phyloP scores from a whole-genome alignment of 2,329 filamentous ascomycete genomes.

The Fusarium albidum region DNA sequence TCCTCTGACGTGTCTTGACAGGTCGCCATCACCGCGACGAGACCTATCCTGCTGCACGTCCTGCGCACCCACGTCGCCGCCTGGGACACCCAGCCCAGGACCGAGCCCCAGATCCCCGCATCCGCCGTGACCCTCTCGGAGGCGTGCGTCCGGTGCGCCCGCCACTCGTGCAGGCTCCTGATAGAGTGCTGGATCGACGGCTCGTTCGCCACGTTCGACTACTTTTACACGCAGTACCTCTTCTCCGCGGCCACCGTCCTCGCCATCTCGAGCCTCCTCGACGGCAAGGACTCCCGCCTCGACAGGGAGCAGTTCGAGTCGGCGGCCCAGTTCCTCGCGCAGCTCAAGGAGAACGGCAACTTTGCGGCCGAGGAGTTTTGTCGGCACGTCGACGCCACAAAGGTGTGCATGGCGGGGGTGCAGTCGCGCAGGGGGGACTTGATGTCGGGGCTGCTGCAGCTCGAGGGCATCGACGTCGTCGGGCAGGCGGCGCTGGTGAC shows the following conservation, averaged over 20 bases:
- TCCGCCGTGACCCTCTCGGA: slow-evolving; percentile 50
- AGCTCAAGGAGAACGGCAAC: slow-evolving; percentile 51
- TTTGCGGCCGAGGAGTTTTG: slow-evolving; percentile 52
- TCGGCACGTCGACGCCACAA: slow-evolving; percentile 50
- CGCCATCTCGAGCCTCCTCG: slow-evolving; percentile 51
- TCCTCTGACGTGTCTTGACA: slow-evolving; percentile 14
- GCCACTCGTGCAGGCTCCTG: slow-evolving; percentile 52
- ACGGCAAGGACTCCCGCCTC: slow-evolving; percentile 40
- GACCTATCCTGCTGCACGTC: slow-evolving; percentile 46
- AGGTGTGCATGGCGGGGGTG: slow-evolving; percentile 36
- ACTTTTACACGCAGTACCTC: slow-evolving; percentile 56
- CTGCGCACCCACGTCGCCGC: slow-evolving; percentile 42
- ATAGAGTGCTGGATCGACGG: slow-evolving; percentile 57
- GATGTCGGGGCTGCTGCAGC: slow-evolving; percentile 19
- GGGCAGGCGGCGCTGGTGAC: slow-evolving; percentile 10
- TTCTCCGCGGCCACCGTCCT: slow-evolving; percentile 56
- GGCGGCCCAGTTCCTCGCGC: slow-evolving; percentile 48
- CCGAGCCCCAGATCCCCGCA: slow-evolving; percentile 39
- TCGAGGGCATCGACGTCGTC: slow-evolving; percentile 30
- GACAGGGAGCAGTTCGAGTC: slow-evolving; percentile 52
- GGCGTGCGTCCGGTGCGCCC: slow-evolving; percentile 54
- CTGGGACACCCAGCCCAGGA: slow-evolving; percentile 32
- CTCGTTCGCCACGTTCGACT: slow-evolving; percentile 56
- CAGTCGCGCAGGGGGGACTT: slow-evolving; percentile 31
- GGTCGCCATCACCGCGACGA: slow-evolving; percentile 45